phyloP scores from a whole-genome alignment of 1,284 basidiomycete genomes.

The Sphaerobolus stellatus region DNA sequence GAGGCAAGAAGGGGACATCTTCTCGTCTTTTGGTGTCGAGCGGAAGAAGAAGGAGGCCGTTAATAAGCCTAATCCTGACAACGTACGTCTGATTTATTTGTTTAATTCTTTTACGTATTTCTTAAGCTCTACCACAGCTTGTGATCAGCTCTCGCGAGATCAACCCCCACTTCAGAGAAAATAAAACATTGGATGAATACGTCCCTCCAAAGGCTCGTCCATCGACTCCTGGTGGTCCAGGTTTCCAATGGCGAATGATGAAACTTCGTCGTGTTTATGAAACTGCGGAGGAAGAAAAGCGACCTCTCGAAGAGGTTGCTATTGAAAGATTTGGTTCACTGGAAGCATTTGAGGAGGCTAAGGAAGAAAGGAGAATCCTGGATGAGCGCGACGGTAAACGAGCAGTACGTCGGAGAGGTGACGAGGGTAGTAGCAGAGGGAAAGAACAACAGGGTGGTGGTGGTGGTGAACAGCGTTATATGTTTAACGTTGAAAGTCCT shows the following conservation, averaged over 20 bases:
- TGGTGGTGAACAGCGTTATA: constrained; percentile 55
- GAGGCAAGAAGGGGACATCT: constrained; percentile 72
- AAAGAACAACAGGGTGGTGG: constrained; percentile 30
- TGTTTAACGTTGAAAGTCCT: constrained; percentile 54
- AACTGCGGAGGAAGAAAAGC: constrained; percentile 81
- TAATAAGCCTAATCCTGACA: constrained; percentile 68
- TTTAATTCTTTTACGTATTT: constrained; percentile 4
- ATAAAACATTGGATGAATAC: constrained; percentile 56
- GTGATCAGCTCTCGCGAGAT: constrained; percentile 74
- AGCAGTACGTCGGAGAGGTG: constrained; percentile 32
- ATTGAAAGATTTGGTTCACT: constrained; percentile 85
- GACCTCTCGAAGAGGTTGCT: constrained; percentile 78
- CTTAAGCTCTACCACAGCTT: no score
- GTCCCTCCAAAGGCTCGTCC: constrained; percentile 49
- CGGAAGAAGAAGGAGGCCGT: constrained; percentile 63
- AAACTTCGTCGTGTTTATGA: constrained; percentile 89
- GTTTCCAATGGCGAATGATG: constrained; percentile 97
- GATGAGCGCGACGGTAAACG: constrained; percentile 74
- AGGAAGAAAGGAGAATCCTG: constrained; percentile 79
- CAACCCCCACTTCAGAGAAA: constrained; percentile 72
- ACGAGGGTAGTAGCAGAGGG: constrained; percentile 19
- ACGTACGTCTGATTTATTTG: constrained; percentile 42
- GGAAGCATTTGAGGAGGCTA: constrained; percentile 85
- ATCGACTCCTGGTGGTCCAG: constrained; percentile 79
- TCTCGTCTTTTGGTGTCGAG: constrained; percentile 79